Conservation (phyloP, 306 rosid species). For the Prunus salicina region DNA sequence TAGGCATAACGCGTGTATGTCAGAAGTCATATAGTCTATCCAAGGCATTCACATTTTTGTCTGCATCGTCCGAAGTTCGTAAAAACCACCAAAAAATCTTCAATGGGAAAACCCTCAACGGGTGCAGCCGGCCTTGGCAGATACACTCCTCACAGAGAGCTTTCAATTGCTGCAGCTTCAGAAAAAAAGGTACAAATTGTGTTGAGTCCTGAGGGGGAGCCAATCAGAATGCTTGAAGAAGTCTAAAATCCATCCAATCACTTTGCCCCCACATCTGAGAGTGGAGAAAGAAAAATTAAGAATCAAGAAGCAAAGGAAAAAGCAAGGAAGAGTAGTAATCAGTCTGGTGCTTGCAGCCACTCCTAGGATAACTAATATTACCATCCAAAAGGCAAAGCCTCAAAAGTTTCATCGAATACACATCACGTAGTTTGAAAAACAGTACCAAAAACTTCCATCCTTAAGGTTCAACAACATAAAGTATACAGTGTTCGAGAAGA, state of each 20-base stretch:
- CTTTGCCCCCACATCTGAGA: constrained; percentile 74
- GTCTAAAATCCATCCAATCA: constrained; percentile 60
- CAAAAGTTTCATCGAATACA: background rate
- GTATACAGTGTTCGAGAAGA: background rate
- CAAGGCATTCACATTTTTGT: constrained; percentile 38
- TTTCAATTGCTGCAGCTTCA: constrained; percentile 58
- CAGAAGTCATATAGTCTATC: constrained; percentile 38
- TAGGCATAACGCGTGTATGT: constrained; percentile 28
- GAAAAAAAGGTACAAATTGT: constrained; percentile 38
- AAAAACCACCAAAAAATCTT: constrained; percentile 53
- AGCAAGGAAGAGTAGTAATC: background rate
- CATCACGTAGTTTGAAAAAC: background rate
- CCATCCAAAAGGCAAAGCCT: background rate
- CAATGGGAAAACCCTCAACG: constrained; percentile 21
- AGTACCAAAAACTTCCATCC: background rate
- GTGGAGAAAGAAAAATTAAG: constrained; percentile 35
- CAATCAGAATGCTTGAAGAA: constrained; percentile 20
- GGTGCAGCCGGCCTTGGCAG: constrained; percentile 28
- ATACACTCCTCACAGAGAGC: constrained; percentile 50
- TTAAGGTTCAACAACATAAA: too few relatives aligned
- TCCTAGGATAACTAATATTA: background rate
- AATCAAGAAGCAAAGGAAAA: constrained; percentile 18
- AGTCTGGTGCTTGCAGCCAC: background rate
- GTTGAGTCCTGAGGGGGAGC: constrained; percentile 57
- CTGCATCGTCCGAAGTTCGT: constrained; percentile 36